Base-by-base conservation (phyloP, 768 basidiomycete species). In the Kwoniella sp. region DNA sequence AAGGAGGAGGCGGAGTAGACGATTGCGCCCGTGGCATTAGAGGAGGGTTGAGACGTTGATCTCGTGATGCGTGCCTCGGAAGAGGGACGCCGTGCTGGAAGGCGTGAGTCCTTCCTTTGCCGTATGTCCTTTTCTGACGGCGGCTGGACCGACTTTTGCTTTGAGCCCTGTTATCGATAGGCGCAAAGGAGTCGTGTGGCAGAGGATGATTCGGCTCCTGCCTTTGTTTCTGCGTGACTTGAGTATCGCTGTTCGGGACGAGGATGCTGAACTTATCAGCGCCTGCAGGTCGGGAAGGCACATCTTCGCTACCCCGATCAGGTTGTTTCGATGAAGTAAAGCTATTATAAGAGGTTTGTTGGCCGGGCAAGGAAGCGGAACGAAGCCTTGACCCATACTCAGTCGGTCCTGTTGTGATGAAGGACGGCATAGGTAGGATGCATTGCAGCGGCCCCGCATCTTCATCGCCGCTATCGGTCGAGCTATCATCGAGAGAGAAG, bases 51-150 rank as follows among this genome's bases (percentile, higher is more conserved):
- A 38, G 34, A n/a, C 30, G 17, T 9, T 26, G 23, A 23, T 22
- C 52, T 12, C 54, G 37, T 20, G 48, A 28, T 26, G 2, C 34
- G 12, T 30, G 38, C 3, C 20, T 15, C 13, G 57, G 63, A 9
- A 57, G 45, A 47, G 63, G 58, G 31, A 53, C 13, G n/a, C 63
- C 63, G 26, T 52, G 50, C 28, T 65, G 55, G 23, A 50, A 65
- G 15, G 56, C 63, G 29, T 65, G 63, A 29, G 57, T 54, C n/a
- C 63, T 23, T 8, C 63, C 63, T 25, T 48, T 58, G 5, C 63
- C 58, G 26, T 65, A 65, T 1, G 34, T 58, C 51, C 54, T 58
- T 3, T 38, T 47, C 23, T 65, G 56, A 25, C 57, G n/a, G 25
- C 34, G 58, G 5, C 45, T 55, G 8, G 55, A 53, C 30, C 41